Evolutionary conservation across 2,329 filamentous ascomycete genomes (phyloP), one percentile per base, ranked within the genome.

Genomic region (Bipolaris sorokiniana): DNA sequence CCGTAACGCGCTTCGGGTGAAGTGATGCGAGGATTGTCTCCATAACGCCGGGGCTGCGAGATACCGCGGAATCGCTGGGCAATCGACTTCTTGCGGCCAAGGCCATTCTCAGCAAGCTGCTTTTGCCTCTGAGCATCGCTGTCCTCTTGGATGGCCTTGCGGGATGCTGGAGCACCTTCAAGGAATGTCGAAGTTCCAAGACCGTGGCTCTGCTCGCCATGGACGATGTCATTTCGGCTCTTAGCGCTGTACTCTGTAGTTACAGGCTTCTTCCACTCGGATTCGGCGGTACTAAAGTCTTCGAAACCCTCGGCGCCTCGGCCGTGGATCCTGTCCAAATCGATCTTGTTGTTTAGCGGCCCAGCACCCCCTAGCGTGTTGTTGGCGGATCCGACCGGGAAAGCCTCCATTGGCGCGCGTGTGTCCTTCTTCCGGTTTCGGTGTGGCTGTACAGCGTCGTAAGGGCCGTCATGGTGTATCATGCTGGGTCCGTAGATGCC

Each of bases 401-500:
- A 99, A 1, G 95, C 95, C 75, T 96, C 89, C 92, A 99, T 97
- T 0, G 95, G 95, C 6, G 95, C 92, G 52, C 90, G 88, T 58
- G 88, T 87, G 70, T 89, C 88, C 68, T 88, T 91, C 72, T 90
- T 90, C 56, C 91, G 88, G 77, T 98, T 99, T 63, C 95, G 91
- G 75, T 96, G 90, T 4, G 95, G 92, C 76, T 97, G 96, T 75
- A 95, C 91, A 18, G 95, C 95, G 77, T 99, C 95, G 70, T 97
- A 99, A 4, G 95, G 95, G 0, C 95, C 95, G 71, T 98, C 95
- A 72, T 99, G 95, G 71, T 99, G 95, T 78, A 98, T 97, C 66
- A 97, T 81, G 78, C 94, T 93, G 69, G 90, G 91, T 55, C 95
- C 94, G 73, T 96, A 97, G 67, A 98, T 96, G 75, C 93, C 93